A percentile compares a stretch with the other conserved stretches of the same genome.
Conservation (phyloP, 345 rosid genomes). For the Aethionema arabicum region DNA sequence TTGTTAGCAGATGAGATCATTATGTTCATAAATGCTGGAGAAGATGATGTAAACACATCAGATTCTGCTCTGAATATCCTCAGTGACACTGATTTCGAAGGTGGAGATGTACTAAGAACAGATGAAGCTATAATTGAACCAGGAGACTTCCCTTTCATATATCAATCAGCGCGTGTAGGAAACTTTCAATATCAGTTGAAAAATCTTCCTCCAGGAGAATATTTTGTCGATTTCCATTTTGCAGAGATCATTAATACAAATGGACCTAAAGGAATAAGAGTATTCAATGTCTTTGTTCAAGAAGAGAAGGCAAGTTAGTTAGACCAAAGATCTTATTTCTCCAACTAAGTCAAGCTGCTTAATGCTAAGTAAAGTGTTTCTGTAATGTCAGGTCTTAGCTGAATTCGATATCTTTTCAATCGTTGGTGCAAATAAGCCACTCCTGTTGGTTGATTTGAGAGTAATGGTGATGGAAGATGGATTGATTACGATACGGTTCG, state of each 20-base stretch:
- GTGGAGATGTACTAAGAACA: conserved; percentile 74
- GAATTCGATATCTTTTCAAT: conserved; percentile 81
- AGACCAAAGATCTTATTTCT: background rate
- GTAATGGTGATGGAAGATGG: conserved; percentile 70
- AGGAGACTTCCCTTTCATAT: conserved; percentile 72
- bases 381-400: conserved; percentile 57
- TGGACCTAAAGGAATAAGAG: conserved; percentile 91
- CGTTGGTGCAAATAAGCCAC: conserved; percentile 82
- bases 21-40: conserved; percentile 81
- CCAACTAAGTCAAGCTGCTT: background rate
- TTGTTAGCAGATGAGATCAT: conserved; percentile 54
- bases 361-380: conserved; percentile 22
- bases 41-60: conserved; percentile 43
- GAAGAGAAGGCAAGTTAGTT: conserved; percentile 71
- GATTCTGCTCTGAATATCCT: conserved; percentile 47
- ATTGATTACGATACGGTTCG: conserved; percentile 53
- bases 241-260: conserved; percentile 78
- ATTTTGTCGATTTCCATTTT: conserved; percentile 81
- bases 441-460: conserved; percentile 68
- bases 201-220: conserved; percentile 57
- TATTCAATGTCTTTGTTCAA: conserved; percentile 79
- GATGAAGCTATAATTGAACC: conserved; percentile 65
- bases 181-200: conserved; percentile 59
- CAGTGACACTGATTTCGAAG: conserved; percentile 58
- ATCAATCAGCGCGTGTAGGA: conserved; percentile 77